phyloP scores from a whole-genome alignment of 2,329 filamentous ascomycete genomes.

The Chrysoporthe austroafricana region DNA sequence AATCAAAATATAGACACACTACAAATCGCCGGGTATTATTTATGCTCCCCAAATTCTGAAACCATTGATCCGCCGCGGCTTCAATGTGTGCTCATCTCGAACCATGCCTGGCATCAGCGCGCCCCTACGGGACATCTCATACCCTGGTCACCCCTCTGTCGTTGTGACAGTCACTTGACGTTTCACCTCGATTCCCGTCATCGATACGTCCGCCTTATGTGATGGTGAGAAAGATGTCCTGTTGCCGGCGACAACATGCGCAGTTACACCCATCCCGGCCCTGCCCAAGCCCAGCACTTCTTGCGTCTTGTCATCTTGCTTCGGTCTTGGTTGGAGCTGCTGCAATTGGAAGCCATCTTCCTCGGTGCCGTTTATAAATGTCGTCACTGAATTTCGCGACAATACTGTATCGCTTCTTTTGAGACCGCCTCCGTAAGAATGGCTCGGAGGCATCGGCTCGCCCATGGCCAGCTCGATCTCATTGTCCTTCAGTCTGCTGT shows the following conservation, averaged over 20 bases:
- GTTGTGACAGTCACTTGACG: slow-evolving; percentile 21
- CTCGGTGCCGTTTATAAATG: background rate
- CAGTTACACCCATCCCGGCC: slow-evolving; percentile 15
- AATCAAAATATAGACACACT: background rate
- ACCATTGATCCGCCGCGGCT: background rate
- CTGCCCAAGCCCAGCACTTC: slow-evolving; percentile 14
- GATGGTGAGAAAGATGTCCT: background rate
- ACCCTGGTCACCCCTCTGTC: background rate
- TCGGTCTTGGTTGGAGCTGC: background rate
- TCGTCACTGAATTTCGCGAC: background rate
- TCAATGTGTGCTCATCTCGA: background rate
- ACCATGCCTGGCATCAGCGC: background rate
- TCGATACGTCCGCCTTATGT: slow-evolving; percentile 4
- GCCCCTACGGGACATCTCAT: background rate
- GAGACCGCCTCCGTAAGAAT: background rate
- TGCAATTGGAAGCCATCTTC: background rate
- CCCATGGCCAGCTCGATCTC: slow-evolving; percentile 19
- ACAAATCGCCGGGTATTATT: background rate
- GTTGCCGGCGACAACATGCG: slow-evolving; percentile 17
- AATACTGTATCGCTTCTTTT: slow-evolving; percentile 1
- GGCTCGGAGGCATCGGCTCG: slow-evolving; percentile 5
- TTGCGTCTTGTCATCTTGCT: background rate
- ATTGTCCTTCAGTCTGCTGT: slow-evolving; percentile 18
- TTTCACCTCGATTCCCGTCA: slow-evolving; percentile 22
- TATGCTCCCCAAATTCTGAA: background rate